phyloP scores from a whole-genome alignment of 345 rosid species.

The Geranium rotundifolium region DNA sequence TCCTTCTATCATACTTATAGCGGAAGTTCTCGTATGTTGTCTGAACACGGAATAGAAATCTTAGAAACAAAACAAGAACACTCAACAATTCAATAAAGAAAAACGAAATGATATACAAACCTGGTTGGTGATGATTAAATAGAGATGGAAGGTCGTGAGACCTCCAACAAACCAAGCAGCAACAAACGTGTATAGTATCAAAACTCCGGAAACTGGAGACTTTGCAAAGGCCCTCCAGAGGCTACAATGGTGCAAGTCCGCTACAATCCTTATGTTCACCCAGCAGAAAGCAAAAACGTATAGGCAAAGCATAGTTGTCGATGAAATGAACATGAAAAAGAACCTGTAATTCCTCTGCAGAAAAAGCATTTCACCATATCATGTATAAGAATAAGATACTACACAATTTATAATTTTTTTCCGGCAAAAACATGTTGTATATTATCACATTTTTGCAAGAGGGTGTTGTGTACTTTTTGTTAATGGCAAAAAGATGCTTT shows the following conservation, averaged over 20 bases:
- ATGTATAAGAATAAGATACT: neutral
- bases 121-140: conserved; percentile 73
- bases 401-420: too few relatives aligned
- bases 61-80: neutral
- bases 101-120: conserved; percentile 17
- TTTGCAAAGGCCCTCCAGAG: conserved; percentile 56
- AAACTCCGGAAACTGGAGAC: conserved; percentile 67
- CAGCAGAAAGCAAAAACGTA: conserved; percentile 74
- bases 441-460: too few relatives aligned
- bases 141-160: conserved; percentile 74
- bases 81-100: neutral
- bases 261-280: conserved; percentile 56
- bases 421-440: too few relatives aligned
- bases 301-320: conserved; percentile 70
- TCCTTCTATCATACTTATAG: conserved; percentile 53
- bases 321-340: conserved; percentile 89
- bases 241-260: conserved; percentile 31
- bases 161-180: conserved; percentile 89
- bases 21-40: conserved; percentile 54
- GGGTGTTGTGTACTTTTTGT: too few relatives aligned
- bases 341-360: conserved; percentile 84
- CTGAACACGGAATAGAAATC: conserved; percentile 25
- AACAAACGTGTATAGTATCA: conserved; percentile 62
- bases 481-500: too few relatives aligned
- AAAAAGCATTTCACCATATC: neutral